Evolutionary conservation across 805 yeast species (phyloP).

Genomic region (Scheffersomyces amazonensis): DNA sequence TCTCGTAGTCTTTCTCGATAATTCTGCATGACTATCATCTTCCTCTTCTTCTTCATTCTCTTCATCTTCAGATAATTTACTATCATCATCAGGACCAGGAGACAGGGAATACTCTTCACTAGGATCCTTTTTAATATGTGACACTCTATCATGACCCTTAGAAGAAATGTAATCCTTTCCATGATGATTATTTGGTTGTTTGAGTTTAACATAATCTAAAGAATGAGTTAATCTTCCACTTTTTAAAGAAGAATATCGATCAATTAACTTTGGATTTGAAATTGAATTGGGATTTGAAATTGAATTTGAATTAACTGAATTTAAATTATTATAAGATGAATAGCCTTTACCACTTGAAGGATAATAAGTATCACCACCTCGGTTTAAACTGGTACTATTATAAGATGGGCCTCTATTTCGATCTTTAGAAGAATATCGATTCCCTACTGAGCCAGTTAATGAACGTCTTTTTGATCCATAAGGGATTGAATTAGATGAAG

Average conservation of each 20-base stretch:
- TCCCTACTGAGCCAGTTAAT: slow-evolving; percentile 18
- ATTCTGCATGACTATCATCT: slow-evolving; percentile 10
- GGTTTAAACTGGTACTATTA: neutral
- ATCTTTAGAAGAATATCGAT: slow-evolving; percentile 18
- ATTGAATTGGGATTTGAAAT: slow-evolving; percentile 1
- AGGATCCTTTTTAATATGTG: slow-evolving; percentile 1
- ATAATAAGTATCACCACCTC: slow-evolving; percentile 23
- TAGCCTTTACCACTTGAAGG: slow-evolving; percentile 11
- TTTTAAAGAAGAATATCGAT: slow-evolving; percentile 11
- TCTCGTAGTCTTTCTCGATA: neutral
- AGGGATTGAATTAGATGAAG: neutral
- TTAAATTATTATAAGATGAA: too few relatives aligned
- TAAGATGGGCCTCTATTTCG: slow-evolving; percentile 14
- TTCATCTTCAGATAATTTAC: slow-evolving; percentile 5
- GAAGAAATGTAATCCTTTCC: too few relatives aligned
- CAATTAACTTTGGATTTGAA: slow-evolving; percentile 8
- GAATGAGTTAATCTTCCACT: slow-evolving; percentile 3
- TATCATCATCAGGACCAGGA: slow-evolving; percentile 3
- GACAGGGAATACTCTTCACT: slow-evolving; percentile 6
- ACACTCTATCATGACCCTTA: neutral
- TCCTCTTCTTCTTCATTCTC: slow-evolving; percentile 17
- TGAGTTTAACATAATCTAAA: neutral
- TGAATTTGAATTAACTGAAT: neutral
- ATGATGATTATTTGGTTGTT: neutral
- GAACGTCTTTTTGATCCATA: slow-evolving; percentile 12